Base-by-base conservation (phyloP, 75 land plant species). In the Pseudotsuga menziesii region DNA sequence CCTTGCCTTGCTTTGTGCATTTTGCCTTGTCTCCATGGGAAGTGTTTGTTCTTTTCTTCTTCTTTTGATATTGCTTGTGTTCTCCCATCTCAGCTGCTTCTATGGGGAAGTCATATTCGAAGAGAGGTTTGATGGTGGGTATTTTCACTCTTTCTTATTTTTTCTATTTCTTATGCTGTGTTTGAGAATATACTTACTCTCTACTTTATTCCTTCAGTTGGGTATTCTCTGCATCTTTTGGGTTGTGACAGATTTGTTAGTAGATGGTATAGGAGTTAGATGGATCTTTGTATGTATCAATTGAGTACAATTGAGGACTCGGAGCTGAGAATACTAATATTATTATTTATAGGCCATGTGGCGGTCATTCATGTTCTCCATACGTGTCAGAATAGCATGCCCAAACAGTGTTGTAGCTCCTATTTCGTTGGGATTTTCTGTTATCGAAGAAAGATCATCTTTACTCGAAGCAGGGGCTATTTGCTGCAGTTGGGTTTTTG, bases 81-180 rank as follows among this genome's bases (percentile, higher is more conserved):
- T 64, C 27, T 27, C 55, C 59, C 12, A 35, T 25, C 16, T 79
- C 29, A 22, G 22, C 25, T 48, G 15, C 52, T 78, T 75, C 58
- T 8, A 56, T 32, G 81, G 82, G 19, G 89, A 88, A 66, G 80
- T 88, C 79, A 75, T 88, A 15, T 88, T 88, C 32, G 87, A 88
- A 72, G 89, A 88, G 75, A 67, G 89, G 60, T 88, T 88, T 69
- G 87, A 85, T 56, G 89, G 86, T 82, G 63, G 48, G 74, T 54
- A 48, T n/a, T 63, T 16, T n/a, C 25, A 58, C 76, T 64, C 27
- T 57, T 39, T 26, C 56, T 36, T 62, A 13, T 17, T 57, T 36
- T 26, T 15, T 60, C 35, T 61, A 7, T 39, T 74, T 14, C 48
- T 58, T 52, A 3, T 6, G 60, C 20, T 55, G 25, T 19, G 63